Evolutionary conservation across 768 basidiomycete genomes (phyloP), one percentile per base, ranked within the genome.

Genomic region (Tulasnella sp.): DNA sequence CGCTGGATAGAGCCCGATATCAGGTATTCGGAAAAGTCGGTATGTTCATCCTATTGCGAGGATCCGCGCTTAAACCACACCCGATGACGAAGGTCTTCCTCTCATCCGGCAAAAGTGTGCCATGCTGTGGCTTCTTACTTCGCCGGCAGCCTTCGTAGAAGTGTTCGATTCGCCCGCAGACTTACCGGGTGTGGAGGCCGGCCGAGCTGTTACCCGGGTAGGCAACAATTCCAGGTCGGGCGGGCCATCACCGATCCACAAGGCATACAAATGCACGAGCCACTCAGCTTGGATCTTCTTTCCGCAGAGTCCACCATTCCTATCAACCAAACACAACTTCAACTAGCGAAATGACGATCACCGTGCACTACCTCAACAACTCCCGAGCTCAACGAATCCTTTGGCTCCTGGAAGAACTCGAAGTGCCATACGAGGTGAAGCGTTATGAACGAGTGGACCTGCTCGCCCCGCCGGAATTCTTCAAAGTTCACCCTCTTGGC

Each of bases 361-460:
- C 40, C 76, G 31, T 82, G 14, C 83, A 84, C 69, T 82, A 84
- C 58, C 75, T 84, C 24, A 79, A 82, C 72, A 77, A 84, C 76
- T 84, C 83, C 54, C 83, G 84, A 48, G 83, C 83, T n/a, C 84
- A 85, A 75, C 80, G 84, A 18, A 78, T 85, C 42, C 82, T 85
- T 28, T 85, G 84, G 84, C 81, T 85, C 5, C 79, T 85, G 41
- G 90, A 91, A 84, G 90, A 91, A 81, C 86, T 91, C 12, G 84
- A 85, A n/a, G 81, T 88, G 1, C 85, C 86, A 1, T 90, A 90
- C 81, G 84, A 86, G 72, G 85, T 90, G 83, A 89, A 88, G 82
- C 84, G 84, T 77, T 89, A 89, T 80, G 80, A 86, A 75, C 85
- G 87, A 42, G 80, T 76, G 4, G 81, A 85, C 41, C 72, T 83